These are phyloP conservation scores for Cordyceps cateniannulata DNA, from an alignment of 2,329 filamentous ascomycete genomes.

Conservation along the genomic window DNA sequence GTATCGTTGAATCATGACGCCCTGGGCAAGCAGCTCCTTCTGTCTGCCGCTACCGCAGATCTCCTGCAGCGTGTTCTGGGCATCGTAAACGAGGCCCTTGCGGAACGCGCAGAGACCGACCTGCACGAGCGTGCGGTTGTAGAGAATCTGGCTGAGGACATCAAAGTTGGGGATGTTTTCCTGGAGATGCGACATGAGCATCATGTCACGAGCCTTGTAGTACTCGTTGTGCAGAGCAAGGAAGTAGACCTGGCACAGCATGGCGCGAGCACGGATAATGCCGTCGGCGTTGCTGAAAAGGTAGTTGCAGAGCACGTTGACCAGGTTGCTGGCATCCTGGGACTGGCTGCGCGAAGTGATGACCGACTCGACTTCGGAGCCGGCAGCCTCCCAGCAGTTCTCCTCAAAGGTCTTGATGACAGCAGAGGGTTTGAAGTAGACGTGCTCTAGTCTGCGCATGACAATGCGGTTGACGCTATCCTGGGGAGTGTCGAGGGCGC, in stretches of 20 bases:
- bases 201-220: slow-evolving; percentile 96
- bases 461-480: slow-evolving; percentile 88
- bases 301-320: slow-evolving; percentile 88
- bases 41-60: slow-evolving; percentile 96
- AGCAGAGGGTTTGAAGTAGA: slow-evolving; percentile 98
- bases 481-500: slow-evolving; percentile 66
- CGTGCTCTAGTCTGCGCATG: slow-evolving; percentile 90
- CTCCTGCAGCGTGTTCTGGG: slow-evolving; percentile 94
- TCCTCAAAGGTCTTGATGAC: slow-evolving; percentile 93
- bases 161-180: slow-evolving; percentile 97
- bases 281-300: slow-evolving; percentile 92
- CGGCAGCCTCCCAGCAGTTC: slow-evolving; percentile 81
- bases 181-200: slow-evolving; percentile 98
- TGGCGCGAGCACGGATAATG: slow-evolving; percentile 90
- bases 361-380: slow-evolving; percentile 61
- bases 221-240: slow-evolving; percentile 95
- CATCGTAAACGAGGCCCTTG: slow-evolving; percentile 92
- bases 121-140: slow-evolving; percentile 96
- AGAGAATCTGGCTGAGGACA: slow-evolving; percentile 93
- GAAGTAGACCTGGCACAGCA: slow-evolving; percentile 99
- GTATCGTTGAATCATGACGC: slow-evolving; percentile 96
- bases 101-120: slow-evolving; percentile 98
- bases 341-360: slow-evolving; percentile 69
- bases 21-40: slow-evolving; percentile 96
- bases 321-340: slow-evolving; percentile 65